A percentile compares a stretch with the other conserved stretches of the same genome.
Evolutionary conservation across 2,329 filamentous ascomycete species (phyloP).

Genomic region (Fonsecaea nubica): DNA sequence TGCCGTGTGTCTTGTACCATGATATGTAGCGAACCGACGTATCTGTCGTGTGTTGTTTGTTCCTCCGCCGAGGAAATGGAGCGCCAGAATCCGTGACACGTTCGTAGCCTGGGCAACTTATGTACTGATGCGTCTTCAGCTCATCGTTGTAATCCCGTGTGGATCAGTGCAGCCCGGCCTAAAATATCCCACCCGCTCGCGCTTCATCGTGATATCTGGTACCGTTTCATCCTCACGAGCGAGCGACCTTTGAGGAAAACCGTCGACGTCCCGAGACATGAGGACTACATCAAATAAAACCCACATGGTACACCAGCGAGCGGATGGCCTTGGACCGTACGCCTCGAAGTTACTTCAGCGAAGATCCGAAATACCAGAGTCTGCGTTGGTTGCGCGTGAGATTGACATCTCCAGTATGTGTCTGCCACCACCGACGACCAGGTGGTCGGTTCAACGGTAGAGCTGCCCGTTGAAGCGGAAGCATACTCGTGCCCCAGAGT

Average conservation of each 20-base stretch:
- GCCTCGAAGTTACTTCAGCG: background rate
- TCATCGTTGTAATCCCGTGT: too few species aligned
- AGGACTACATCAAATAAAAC: background rate
- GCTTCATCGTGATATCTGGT: conserved; percentile 4
- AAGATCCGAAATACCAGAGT: background rate
- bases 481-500: background rate
- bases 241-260: background rate
- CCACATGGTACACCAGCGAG: background rate
- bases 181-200: too few species aligned
- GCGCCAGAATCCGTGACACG: too few species aligned
- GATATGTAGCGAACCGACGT: too few species aligned
- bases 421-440: background rate
- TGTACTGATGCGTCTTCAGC: too few species aligned
- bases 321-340: too few species aligned
- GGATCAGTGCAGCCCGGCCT: too few species aligned
- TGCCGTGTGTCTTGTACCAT: too few species aligned
- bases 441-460: background rate
- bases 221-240: background rate
- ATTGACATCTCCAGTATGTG: background rate
- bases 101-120: too few species aligned
- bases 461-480: background rate
- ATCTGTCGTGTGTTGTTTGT: too few species aligned
- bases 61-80: too few species aligned
- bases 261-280: background rate
- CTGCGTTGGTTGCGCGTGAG: background rate